Evolutionary conservation across 148 eudicot species (phyloP), one percentile per base, ranked within the genome.

Genomic region (Pharnaceum exiguum): DNA sequence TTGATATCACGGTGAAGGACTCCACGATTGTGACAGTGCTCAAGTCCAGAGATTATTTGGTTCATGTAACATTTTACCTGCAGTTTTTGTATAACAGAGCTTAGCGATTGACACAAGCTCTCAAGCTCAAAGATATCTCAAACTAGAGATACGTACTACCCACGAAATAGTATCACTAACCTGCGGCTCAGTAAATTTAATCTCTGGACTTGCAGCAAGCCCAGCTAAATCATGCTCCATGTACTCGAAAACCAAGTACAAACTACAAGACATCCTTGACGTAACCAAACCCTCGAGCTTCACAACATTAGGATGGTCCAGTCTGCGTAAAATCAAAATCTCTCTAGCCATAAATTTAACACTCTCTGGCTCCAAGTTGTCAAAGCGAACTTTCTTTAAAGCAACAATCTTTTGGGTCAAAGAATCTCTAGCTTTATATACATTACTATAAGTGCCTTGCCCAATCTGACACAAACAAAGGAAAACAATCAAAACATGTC

Each of bases 221-320:
- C 97, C 97, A 62, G 97, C 95, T 62, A 90, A 71, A 67, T 90
- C 97, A 76, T 90, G 97, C 55, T 81, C 97, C 97, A 90, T 90
- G 66, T 83, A 90, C 70, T 90, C 95, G 59, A 90, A 83, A 35
- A 90, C 95, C 51, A 90, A 75, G 61, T 90, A 90, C 70, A 90
- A 84, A 76, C 97, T 90, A 76, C 95, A 86, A 10, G 95, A 83
- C 97, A 89, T 89, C 62, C 97, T 81, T 55, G 97, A 89, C 33
- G 97, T 89, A 43, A 89, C 97, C 77, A 90, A 78, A 6, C 97
- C 97, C 63, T 86, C 88, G 77, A 90, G 73, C 65, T 86, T 86
- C 44, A 90, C 75, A 43, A 90, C 84, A 72, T 90, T 90, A 22
- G 95, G 97, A 72, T 90, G 97, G 73, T 90, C 84, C 55, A 90